Evolutionary conservation across 495 filamentous ascomycete species (phyloP), one percentile per base, ranked within the genome.

Genomic region (Copromyces sp.): DNA sequence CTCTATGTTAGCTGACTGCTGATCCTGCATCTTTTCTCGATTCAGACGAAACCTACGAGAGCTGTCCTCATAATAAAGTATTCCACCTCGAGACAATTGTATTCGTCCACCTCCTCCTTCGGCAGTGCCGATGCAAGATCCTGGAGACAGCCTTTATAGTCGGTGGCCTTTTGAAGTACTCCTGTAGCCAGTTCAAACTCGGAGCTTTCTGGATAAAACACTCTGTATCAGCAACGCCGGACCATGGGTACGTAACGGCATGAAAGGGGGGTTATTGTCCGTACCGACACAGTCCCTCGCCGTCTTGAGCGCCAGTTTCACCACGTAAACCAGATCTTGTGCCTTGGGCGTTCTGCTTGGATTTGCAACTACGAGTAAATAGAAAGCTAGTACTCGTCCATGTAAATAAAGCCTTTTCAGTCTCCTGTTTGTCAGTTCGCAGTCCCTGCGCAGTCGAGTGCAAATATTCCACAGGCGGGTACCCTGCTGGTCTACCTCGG

Each of bases 41-140:
- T 73, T 20, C 65, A 41, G 39, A 61, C 38, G 65, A 47, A 68
- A 76, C 85, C 80, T 81, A 92, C 93, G 80, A 96, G 76, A 17
- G 86, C 85, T 42, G 89, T 90, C 70, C 93, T 85, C 70, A 94
- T 81, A 69, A 89, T 86, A 68, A 90, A 89, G 76, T 95, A 97
- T 73, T 94, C 89, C 42, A 84, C 80, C 53, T 86, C 83, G 12
- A 92, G 75, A 35, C 79, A 82, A 9, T 77, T 80, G 61, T 73
- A 81, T 69, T 80, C 77, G 42, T 74, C 74, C 35, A 72, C 71
- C 71, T 83, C 79, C 9, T 81, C 77, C 71, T 77, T 73, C 5
- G 79, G 71, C 68, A 73, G 74, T 6, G 35, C 78, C 73, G 42
- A 68, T 17, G 78, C 74, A 68, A 73, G 75, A 75, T 78, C 83